A percentile compares a stretch with the other conserved stretches of the same genome.
Evolutionary conservation across 2,329 filamentous ascomycete species (phyloP).

Genomic region (Fusarium verticillioides): DNA sequence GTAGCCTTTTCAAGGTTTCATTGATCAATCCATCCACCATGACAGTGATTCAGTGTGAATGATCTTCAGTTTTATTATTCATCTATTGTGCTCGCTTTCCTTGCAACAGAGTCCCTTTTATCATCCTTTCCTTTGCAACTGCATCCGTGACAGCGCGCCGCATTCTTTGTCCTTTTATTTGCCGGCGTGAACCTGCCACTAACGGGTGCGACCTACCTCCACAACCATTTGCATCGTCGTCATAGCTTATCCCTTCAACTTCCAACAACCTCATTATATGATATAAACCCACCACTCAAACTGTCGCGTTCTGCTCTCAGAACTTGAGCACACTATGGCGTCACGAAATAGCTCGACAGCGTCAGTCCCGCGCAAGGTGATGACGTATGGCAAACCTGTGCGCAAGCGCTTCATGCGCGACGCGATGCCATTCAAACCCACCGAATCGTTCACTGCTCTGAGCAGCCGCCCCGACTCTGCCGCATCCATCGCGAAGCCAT

Average conservation of each 20-base stretch:
- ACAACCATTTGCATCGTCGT: neutral
- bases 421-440: conserved; percentile 36
- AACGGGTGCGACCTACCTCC: neutral
- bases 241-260: conserved; percentile 2
- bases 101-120: neutral
- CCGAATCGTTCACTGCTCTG: conserved; percentile 26
- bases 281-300: conserved; percentile 14
- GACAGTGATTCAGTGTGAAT: conserved; percentile 9
- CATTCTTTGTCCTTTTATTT: conserved; percentile 8
- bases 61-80: neutral
- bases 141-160: conserved; percentile 3
- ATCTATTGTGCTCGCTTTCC: neutral
- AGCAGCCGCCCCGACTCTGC: conserved; percentile 16
- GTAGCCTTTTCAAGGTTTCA: neutral
- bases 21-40: neutral
- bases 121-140: conserved; percentile 6
- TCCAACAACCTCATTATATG: conserved; percentile 8
- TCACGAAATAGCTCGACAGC: conserved; percentile 37
- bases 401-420: conserved; percentile 40
- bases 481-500: conserved; percentile 24
- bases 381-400: conserved; percentile 45
- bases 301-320: conserved; percentile 4
- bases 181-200: conserved; percentile 5
- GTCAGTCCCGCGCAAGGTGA: conserved; percentile 38
- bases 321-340: conserved; percentile 29